Base-by-base conservation (phyloP, 306 rosid species). In the Cicer judaicum region DNA sequence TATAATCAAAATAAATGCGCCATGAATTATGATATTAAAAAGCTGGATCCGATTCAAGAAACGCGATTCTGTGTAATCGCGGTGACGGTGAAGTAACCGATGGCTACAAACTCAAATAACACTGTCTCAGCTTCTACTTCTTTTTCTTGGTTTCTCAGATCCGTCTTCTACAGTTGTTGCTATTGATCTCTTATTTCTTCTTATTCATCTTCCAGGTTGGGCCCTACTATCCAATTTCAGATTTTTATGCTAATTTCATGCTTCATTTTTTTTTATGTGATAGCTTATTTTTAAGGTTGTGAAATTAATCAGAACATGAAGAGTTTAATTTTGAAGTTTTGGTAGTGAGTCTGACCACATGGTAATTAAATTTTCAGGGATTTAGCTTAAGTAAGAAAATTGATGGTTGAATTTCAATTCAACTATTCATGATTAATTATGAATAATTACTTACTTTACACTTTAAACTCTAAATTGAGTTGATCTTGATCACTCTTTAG, bases 121-220 rank as follows among this genome's bases (percentile, higher is more conserved):
- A 24, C 34, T 0, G 1, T 59, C 16, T 60, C 39, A 0, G 2
- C 15, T 11, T 24, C 15, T 24, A 11, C 64, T 49, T 47, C 54
- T 13, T 77, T 9, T 62, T 18, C 59, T 16, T 14, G 40, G 21
- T 56, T 50, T 13, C 43, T 18, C 41, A 40, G 84, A 85, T 85
- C 89, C 47, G 29, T 60, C 14, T 8, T 72, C 54, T 46, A 21
- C 4, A 67, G 1, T 67, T 53, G 15, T n/a, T 5, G 29, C 60
- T 9, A 7, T 68, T 49, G 44, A 68, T 52, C 74, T 36, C 48
- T 69, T 50, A 10, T 42, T 50, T 50, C 63, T 69, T 24, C 24
- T 21, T 21, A 1, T 21, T 21, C 24, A 21, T 69, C 62, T 10
- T 43, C 24, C 40, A 70, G 75, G 75, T 70, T 11, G 7, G 34